Conservation (phyloP, 148 eudicot genomes). For the Chenopodium formosanum region DNA sequence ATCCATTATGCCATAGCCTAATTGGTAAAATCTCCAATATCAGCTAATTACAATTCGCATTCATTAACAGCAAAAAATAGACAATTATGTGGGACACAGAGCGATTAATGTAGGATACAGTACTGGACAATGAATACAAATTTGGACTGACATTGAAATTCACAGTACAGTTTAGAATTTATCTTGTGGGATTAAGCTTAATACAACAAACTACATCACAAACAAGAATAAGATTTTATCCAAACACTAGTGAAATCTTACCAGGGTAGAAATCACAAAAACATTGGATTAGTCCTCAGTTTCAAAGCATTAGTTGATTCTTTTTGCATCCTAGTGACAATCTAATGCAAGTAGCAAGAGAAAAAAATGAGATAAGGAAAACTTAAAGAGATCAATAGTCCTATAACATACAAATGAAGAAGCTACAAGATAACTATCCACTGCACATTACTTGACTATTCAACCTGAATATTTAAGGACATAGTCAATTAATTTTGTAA, state of each 20-base stretch:
- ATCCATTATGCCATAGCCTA: neutral
- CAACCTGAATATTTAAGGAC: conserved; percentile 43
- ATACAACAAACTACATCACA: neutral
- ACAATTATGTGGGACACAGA: neutral
- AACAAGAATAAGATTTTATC: neutral
- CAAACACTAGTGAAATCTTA: too few relatives aligned
- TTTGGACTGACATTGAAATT: neutral
- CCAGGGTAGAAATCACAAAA: neutral
- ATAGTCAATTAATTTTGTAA: neutral
- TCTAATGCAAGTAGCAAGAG: neutral
- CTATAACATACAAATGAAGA: neutral
- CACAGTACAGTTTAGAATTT: neutral
- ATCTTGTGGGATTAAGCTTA: neutral
- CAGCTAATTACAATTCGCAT: too few relatives aligned
- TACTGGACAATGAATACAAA: neutral
- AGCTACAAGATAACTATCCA: neutral
- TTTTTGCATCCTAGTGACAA: too few relatives aligned
- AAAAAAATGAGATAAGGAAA: neutral
- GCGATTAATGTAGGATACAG: neutral
- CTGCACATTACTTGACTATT: too few relatives aligned
- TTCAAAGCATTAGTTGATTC: neutral
- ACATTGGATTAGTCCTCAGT: neutral
- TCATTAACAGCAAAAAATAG: neutral
- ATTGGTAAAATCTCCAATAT: too few relatives aligned
- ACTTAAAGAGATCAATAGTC: neutral